Base-by-base conservation (phyloP, 2,329 filamentous ascomycete genomes). In the Sporothrix euskadiensis region DNA sequence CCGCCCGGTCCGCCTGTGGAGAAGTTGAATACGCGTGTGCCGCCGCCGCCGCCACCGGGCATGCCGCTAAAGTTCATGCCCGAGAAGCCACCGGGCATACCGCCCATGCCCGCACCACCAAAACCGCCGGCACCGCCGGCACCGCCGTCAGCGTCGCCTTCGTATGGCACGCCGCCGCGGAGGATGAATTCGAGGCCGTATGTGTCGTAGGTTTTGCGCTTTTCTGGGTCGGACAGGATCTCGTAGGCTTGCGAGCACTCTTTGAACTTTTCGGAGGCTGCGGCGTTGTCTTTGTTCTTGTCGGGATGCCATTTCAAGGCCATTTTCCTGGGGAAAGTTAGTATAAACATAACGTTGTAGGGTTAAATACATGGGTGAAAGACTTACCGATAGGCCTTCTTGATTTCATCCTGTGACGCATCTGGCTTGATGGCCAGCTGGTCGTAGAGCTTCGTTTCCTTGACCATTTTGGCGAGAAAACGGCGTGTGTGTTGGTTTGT, bases 161-260 rank as follows among this genome's bases (percentile, higher is more conserved):
- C 56, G 47, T 93, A 89, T 9, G 88, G 85, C 69, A 87, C 85
- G 41, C 93, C 94, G 68, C 94, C 94, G 69, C 92, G 91, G 44
- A 97, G 87, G 70, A 99, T 88, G 84, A 95, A 97, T 79, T 98
- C 96, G 75, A 98, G 91, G 75, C 96, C 96, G 82, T 91, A 98
- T 80, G 95, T 91, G 81, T 99, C 96, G 81, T 99, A 99, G 57
- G 91, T 91, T 83, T 97, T 96, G 79, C 96, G 92, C 84, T 98
- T 99, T 81, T 98, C 94, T 74, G 95, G 94, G 79, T 99, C 96
- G 75, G 94, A 97, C 3, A 99, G 90, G 78, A 99, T 97, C 84
- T 99, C 96, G 85, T 98, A 99, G 73, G 96, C 96, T 84, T 98
- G 94, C 0, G 94, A 97, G 76, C 94, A 92, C 82, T 98, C 96